Percentiles rank a stretch among this genome's conserved stretches.
phyloP scores from a whole-genome alignment of 805 yeast species.

The Metschnikowia chrysomelidarum region DNA sequence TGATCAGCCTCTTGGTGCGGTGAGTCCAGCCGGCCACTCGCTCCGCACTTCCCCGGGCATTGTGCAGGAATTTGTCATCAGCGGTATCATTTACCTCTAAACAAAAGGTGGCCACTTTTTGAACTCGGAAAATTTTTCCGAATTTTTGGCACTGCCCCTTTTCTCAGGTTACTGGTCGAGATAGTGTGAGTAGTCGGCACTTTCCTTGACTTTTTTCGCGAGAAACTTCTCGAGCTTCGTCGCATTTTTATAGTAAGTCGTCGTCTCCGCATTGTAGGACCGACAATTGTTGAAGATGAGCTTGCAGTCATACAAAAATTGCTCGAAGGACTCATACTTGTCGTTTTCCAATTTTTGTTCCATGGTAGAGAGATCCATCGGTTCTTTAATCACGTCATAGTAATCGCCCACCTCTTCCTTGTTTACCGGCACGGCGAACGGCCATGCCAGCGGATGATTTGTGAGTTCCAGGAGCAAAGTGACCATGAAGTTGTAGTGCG shows the following conservation, averaged over 20 bases:
- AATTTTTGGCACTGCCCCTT: too few relatives aligned
- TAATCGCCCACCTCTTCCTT: constrained; percentile 94
- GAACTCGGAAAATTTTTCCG: too few relatives aligned
- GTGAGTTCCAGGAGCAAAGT: constrained; percentile 83
- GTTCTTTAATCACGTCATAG: constrained; percentile 93
- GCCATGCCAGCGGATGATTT: constrained; percentile 98
- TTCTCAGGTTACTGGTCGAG: constrained; percentile 50
- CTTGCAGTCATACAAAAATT: constrained; percentile 84
- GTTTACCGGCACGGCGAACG: constrained; percentile 90
- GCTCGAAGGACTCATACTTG: constrained; percentile 86
- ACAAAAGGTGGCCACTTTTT: too few relatives aligned
- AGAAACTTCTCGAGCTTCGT: constrained; percentile 89
- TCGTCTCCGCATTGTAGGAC: constrained; percentile 86
- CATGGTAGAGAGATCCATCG: constrained; percentile 97
- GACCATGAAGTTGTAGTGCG: constrained; percentile 92
- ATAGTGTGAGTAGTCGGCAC: constrained; percentile 86
- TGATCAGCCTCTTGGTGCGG: too few relatives aligned
- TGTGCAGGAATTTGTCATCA: constrained; percentile 10
- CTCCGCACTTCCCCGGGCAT: background rate
- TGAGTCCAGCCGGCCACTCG: too few relatives aligned
- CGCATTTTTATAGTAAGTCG: constrained; percentile 95
- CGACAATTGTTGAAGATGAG: constrained; percentile 89
- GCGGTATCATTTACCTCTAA: too few relatives aligned
- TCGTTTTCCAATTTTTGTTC: constrained; percentile 90
- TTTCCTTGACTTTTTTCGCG: constrained; percentile 76